Conservation (phyloP, 306 rosid genomes). For the Corylus avellana region DNA sequence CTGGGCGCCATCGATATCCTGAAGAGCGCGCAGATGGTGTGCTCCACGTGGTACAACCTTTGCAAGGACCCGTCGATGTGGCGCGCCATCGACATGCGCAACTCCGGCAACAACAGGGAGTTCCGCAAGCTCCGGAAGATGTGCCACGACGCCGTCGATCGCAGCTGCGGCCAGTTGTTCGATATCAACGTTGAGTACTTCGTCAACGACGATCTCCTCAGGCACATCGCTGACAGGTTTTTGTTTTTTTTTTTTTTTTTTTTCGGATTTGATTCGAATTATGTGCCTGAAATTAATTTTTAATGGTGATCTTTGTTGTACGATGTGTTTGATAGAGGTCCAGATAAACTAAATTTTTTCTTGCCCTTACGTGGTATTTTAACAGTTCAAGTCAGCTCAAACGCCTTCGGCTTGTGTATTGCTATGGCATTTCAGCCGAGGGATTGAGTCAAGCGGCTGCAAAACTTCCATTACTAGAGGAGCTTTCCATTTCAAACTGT, state of each 20-base stretch:
- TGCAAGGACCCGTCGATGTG: constrained; percentile 55
- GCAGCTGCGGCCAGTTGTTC: constrained; percentile 48
- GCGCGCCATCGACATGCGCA: constrained; percentile 51
- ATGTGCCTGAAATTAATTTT: background rate
- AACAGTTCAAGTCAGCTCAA: constrained; percentile 47
- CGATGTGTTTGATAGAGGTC: no score
- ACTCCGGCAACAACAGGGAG: background rate
- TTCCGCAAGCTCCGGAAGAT: constrained; percentile 8
- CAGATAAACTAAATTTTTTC: background rate
- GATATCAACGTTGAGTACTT: constrained; percentile 45
- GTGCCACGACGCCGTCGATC: background rate
- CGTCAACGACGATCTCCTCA: constrained; percentile 47
- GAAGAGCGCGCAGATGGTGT: constrained; percentile 41
- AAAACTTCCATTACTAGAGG: constrained; percentile 59
- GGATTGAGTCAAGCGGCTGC: constrained; percentile 45
- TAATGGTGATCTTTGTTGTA: no score
- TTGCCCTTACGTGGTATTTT: background rate
- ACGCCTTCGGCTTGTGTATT: constrained; percentile 42
- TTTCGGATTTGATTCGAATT: background rate
- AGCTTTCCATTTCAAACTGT: constrained; percentile 50
- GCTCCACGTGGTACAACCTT: constrained; percentile 56
- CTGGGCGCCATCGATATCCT: constrained; percentile 46
- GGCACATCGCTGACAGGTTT: constrained; percentile 47
- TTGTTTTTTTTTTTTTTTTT: background rate
- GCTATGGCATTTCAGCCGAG: constrained; percentile 40